Base-by-base conservation (phyloP, 2,329 filamentous ascomycete genomes). In the Coniella vitis region DNA sequence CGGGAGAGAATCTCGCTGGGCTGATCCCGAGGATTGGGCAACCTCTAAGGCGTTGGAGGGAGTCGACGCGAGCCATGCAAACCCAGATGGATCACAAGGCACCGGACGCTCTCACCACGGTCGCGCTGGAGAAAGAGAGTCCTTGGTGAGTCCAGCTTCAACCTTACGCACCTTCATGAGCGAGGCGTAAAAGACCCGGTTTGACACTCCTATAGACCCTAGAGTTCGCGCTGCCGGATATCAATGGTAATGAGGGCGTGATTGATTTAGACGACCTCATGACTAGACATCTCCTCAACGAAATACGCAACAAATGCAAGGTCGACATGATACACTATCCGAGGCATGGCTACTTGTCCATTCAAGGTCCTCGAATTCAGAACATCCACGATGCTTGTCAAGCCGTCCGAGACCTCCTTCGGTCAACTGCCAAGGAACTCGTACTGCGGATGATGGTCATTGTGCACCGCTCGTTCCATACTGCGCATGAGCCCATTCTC, bases 361-460 rank as follows among this genome's bases (percentile, higher is more conserved):
- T 52, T 8, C 39, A 19, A 21, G 31, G 39, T 7, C 35, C 22
- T 22, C 16, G 5, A 16, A 32, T 32, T 3, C 25, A 38, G n/a
- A 41, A 17, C 4, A 17, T 52, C 35, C 43, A 48, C 13, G 10
- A 34, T n/a, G 49, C 49, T 4, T 29, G 22, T 12, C 17, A 44
- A 5, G 49, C 39, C 5, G 29, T 52, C 16, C 36, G 36, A 52
- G 22, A 35, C 9, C 48, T 52, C 16, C 38, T 48, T 25, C 16
- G 40, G 12, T 35, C 36, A 1, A 45, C 48, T 19, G 43, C 47
- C 32, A 43, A 45, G 37, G 45, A 52, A 2, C 17, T 52, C 3
- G 21, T 45, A 8, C 22, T 22, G 12, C 31, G 17, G 10, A 45
- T 39, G 21, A 38, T 45, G 4, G 17, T 31, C 14, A 14, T 52